Evolutionary conservation across 805 yeast genomes (phyloP), one percentile per base, ranked within the genome.

Genomic region (Pichia kluyveri): DNA sequence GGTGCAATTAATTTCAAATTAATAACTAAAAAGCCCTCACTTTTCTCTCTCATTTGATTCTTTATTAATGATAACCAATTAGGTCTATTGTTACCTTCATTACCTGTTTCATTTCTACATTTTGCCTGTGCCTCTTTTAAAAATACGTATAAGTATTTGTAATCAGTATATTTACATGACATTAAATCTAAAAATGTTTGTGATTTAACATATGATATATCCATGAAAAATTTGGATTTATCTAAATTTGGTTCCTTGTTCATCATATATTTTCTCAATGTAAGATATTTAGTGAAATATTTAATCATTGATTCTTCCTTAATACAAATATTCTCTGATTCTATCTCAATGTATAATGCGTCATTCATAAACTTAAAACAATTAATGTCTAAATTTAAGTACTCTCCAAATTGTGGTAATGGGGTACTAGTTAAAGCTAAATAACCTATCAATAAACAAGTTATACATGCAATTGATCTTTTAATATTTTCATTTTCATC

Each of bases 1-100:
- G 39, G 46, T 10, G 45, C 43, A 32, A 46, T 42, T 31, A 42
- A 31, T 28, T 46, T 42, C 14, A 42, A 46, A 42, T 46, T 38
- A 3, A 37, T 37, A n/a, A 39, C 32, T n/a, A 46, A 19, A 38
- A 42, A 46, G 4, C 49, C 49, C 39, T 46, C 49, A 39, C 49
- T 42, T 39, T 42, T 46, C n/a, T 46, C 45, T 17, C 49, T 42
- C 32, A 15, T 12, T 17, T 34, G 27, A 8, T 15, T 31, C 27
- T 34, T 38, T 11, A 46, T 15, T 12, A 46, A 17, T 8, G 11
- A 3, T 15, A 46, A 14, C 45, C 45, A 46, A 17, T 31, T 4
- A 14, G 37, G 17, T 34, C 37, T 34, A 15, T 34, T 34, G 5
- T 34, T 15, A 34, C 37, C 37, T 15, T 34, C 5, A 34, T 34